phyloP scores from a whole-genome alignment of 495 filamentous ascomycete species.

The Neurospora africana region DNA sequence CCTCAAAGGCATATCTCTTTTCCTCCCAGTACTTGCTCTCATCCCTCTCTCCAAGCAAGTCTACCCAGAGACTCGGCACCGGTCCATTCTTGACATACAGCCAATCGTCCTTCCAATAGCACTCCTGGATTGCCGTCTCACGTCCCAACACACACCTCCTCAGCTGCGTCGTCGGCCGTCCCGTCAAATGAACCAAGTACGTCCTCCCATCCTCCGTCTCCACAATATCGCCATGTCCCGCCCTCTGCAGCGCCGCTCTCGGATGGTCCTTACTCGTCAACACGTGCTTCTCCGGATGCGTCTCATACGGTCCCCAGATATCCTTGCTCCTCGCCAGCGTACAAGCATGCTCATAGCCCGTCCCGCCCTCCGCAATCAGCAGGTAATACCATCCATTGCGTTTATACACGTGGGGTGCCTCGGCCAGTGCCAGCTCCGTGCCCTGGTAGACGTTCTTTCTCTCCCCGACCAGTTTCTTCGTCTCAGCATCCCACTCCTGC shows the following conservation, averaged over 20 bases:
- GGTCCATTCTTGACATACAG: constrained; percentile 47
- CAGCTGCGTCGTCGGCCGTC: constrained; percentile 41
- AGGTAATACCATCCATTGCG: constrained; percentile 59
- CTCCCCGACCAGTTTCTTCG: constrained; percentile 35
- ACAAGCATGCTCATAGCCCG: constrained; percentile 44
- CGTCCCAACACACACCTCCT: constrained; percentile 46
- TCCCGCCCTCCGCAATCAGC: constrained; percentile 57
- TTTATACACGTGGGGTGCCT: constrained; percentile 55
- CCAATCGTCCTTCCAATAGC: constrained; percentile 45
- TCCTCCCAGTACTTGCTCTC: constrained; percentile 43
- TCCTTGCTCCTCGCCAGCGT: constrained; percentile 43
- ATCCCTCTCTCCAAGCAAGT: constrained; percentile 37
- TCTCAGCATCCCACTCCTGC: constrained; percentile 37
- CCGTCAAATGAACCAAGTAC: constrained; percentile 44
- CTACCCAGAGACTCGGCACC: constrained; percentile 41
- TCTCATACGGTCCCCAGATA: constrained; percentile 49
- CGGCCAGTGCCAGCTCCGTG: constrained; percentile 43
- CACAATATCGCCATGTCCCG: constrained; percentile 50
- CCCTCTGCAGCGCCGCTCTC: constrained; percentile 37
- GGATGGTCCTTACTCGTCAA: constrained; percentile 36
- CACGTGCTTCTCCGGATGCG: constrained; percentile 38
- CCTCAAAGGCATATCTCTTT: constrained; percentile 38
- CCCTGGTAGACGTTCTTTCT: constrained; percentile 44
- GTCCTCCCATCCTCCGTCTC: constrained; percentile 46
- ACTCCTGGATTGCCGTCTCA: constrained; percentile 46